These are phyloP conservation scores for Helotiales sp. DNA, from an alignment of 2,329 filamentous ascomycete species.

Conservation along the genomic window DNA sequence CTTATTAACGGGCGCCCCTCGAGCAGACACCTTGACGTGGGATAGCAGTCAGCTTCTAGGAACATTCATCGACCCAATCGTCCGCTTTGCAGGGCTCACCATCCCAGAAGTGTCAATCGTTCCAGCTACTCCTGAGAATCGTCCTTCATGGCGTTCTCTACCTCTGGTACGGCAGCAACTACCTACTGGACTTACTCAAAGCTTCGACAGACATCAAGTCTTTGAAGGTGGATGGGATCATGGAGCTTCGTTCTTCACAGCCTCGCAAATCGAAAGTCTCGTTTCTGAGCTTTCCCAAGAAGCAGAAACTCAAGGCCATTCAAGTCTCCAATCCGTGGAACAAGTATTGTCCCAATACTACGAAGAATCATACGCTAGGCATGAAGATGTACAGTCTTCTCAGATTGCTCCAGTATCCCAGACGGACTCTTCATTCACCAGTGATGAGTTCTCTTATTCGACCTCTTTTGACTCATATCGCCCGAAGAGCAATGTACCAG, in stretches of 20 bases:
- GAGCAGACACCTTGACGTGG: slow-evolving; percentile 54
- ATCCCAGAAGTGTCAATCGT: slow-evolving; percentile 7
- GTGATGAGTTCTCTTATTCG: slow-evolving; percentile 35
- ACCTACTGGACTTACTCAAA: slow-evolving; percentile 52
- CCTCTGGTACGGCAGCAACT: slow-evolving; percentile 48
- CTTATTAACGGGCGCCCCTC: slow-evolving; percentile 63
- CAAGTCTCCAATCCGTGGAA: slow-evolving; percentile 22
- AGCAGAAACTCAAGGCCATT: slow-evolving; percentile 5
- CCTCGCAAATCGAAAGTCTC: slow-evolving; percentile 39
- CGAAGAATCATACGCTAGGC: slow-evolving; percentile 72
- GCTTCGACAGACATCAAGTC: slow-evolving; percentile 41
- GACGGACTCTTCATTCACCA: slow-evolving; percentile 28
- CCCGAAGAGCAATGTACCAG: slow-evolving; percentile 28
- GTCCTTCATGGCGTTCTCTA: slow-evolving; percentile 52
- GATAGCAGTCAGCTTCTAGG: slow-evolving; percentile 49
- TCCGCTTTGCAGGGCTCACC: slow-evolving; percentile 38
- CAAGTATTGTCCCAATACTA: slow-evolving; percentile 65
- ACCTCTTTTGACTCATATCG: slow-evolving; percentile 40
- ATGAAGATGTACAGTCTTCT: slow-evolving; percentile 66
- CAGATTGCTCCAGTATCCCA: slow-evolving; percentile 44
- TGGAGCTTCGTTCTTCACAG: slow-evolving; percentile 49
- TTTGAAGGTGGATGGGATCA: slow-evolving; percentile 44
- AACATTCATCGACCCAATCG: slow-evolving; percentile 43
- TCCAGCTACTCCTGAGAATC: slow-evolving; percentile 2
- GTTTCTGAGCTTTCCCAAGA: slow-evolving; percentile 23